Base-by-base conservation (phyloP, 495 filamentous ascomycete species). In the Penicillium coffeae region DNA sequence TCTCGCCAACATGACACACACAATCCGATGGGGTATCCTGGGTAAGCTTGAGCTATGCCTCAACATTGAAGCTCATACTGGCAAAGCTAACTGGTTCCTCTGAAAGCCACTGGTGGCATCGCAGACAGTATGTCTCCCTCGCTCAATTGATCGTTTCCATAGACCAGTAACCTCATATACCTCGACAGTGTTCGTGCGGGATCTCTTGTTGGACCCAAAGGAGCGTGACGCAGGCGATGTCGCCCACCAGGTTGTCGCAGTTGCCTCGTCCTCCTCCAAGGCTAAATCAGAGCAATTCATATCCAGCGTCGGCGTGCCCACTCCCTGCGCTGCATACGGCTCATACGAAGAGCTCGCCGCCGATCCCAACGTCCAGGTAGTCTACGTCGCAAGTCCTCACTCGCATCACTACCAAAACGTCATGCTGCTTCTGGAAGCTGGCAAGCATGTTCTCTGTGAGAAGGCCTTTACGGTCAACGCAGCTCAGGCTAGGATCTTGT, bases 361-460 rank as follows among this genome's bases (percentile, higher is more conserved):
- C 16, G 86, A 95, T 60, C 74, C 83, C 13, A 75, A 87, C 44
- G 76, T 96, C 50, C 91, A 96, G 57, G 88, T 94, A 42, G 72
- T 96, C 67, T 96, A 95, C 64, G 83, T 96, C 42, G 90, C 92
- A 13, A 96, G 92, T 2, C 92, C 92, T 15, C 92, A 96, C 72
- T 92, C 87, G 22, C 92, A 96, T 67, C 92, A 97, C 73, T 96
- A 89, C 75, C 87, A 91, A 64, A 93, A 97, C 62, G 78, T 82
- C 38, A 87, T 90, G 78, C 78, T 94, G 30, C 86, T 81, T 40
- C 71, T 95, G 16, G 77, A 87, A 49, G 88, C 88, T 0, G 87
- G 88, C 49, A 96, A 96, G 73, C 71, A 90, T 56, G 90, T 96
- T 3, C 77, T 96, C 19, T 95, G 89, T 65, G 93, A 96, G 66